Evolutionary conservation across 2,329 filamentous ascomycete species (phyloP).

Genomic region (Geoglossum cookeanum): DNA sequence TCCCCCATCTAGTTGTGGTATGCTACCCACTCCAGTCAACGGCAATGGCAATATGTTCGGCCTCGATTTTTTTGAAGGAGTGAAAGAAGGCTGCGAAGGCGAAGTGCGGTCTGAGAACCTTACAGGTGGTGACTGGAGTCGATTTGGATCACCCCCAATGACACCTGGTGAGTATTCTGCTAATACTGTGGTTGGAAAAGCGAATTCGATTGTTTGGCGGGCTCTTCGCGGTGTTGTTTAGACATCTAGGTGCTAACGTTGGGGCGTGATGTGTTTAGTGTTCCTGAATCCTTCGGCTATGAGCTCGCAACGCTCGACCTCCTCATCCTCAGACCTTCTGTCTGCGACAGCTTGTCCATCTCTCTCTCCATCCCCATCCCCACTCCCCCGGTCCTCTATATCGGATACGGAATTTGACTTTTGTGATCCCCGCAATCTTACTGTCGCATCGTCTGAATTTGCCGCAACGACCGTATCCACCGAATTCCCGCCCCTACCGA

Average conservation of each 20-base stretch:
- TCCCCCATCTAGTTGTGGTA: conserved; percentile 54
- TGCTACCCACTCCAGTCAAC: conserved; percentile 68
- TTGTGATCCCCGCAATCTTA: conserved; percentile 81
- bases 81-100: conserved; percentile 53
- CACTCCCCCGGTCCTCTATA: conserved; percentile 48
- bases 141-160: conserved; percentile 63
- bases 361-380: conserved; percentile 70
- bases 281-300: conserved; percentile 50
- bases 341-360: conserved; percentile 61
- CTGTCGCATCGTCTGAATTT: conserved; percentile 37
- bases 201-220: not conserved
- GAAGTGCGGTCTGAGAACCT: conserved; percentile 55
- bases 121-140: conserved; percentile 55
- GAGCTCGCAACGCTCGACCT: conserved; percentile 26
- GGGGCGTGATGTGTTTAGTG: conserved; percentile 24
- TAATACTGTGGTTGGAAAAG: conserved; percentile 4
- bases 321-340: conserved; percentile 42
- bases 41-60: conserved; percentile 59
- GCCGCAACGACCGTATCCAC: conserved; percentile 23
- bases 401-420: conserved; percentile 63
- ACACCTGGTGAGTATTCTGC: conserved; percentile 59
- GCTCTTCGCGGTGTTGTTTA: not conserved
- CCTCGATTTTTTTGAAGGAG: conserved; percentile 44
- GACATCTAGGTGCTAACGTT: not conserved
- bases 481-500: conserved; percentile 34